Conservation (phyloP, 1,284 basidiomycete species). For the Cryptococcus sp. region DNA sequence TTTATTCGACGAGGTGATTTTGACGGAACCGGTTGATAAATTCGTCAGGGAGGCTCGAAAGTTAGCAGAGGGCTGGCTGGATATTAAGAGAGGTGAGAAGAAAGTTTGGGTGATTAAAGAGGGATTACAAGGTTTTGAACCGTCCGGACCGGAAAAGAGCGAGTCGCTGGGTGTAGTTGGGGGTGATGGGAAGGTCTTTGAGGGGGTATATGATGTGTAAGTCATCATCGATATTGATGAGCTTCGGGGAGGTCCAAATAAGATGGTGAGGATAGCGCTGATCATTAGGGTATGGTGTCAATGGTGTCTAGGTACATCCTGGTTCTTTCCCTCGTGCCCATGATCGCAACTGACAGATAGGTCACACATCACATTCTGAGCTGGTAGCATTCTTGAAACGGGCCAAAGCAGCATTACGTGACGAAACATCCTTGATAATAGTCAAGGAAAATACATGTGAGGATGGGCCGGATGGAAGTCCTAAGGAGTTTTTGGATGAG, state of each 20-base stretch:
- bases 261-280: constrained; percentile 52
- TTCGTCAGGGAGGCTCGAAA: constrained; percentile 69
- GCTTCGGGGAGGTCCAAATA: neutral
- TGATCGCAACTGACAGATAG: constrained; percentile 14
- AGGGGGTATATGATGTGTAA: constrained; percentile 43
- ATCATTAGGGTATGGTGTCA: constrained; percentile 71
- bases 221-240: constrained; percentile 14
- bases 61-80: constrained; percentile 42
- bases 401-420: constrained; percentile 50
- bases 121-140: constrained; percentile 74
- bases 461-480: constrained; percentile 53
- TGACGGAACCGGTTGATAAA: constrained; percentile 75
- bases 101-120: constrained; percentile 69
- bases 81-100: constrained; percentile 49
- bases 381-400: constrained; percentile 69
- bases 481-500: constrained; percentile 65
- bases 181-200: constrained; percentile 27
- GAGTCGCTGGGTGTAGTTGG: constrained; percentile 37
- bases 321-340: too few relatives aligned
- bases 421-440: constrained; percentile 53
- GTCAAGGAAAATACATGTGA: constrained; percentile 89
- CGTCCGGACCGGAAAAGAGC: constrained; percentile 49
- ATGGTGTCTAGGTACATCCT: constrained; percentile 80
- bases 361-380: constrained; percentile 69
- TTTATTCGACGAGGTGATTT: constrained; percentile 75